Base-by-base conservation (phyloP, 1,284 basidiomycete genomes). In the Apiotrichum domesticum region DNA sequence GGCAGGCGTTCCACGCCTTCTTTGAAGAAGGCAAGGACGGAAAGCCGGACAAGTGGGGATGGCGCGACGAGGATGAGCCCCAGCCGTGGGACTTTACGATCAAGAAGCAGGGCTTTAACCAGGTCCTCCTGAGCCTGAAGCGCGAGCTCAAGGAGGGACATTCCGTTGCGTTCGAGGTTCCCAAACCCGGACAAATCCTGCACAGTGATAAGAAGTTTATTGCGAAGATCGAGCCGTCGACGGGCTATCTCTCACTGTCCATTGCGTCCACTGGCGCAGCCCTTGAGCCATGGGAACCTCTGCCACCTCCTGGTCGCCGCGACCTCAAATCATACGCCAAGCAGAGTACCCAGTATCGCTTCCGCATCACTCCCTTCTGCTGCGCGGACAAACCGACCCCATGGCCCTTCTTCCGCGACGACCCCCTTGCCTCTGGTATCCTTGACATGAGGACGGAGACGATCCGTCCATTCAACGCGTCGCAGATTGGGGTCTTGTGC, bases 341-440 rank as follows among this genome's bases (percentile, higher is more conserved):
- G 34, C 49, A 47, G 14, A 33, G 46, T 5, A 33, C 49, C 1
- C 11, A 13, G 13, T 56, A 46, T 39, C 51, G 45, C 8, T 56
- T 59, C 61, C 60, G 67, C 40, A n/a, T 69, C 40, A 69, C 62
- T 9, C 67, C 68, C 0, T 58, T 63, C 54, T 72, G 70, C 58
- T 72, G 70, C 51, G 54, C 63, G 3, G 45, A 46, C 35, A 56
- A 59, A 44, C 42, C 56, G 2, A 35, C 63, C 2, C 66, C 69
- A 3, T 70, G 66, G 69, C 69, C 70, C 6, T 66, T 70, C 55
- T 65, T 62, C 58, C 50, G 54, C 6, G 63, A 67, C 21, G 70
- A 72, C 60, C 65, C 68, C 0, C 46, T 72, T 0, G 61, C 64
- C 33, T 65, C 62, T 14, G 53, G 49, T 48, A 66, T 67, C 39